phyloP scores from a whole-genome alignment of 140 eudicot species.

The Flaveria floridana region DNA sequence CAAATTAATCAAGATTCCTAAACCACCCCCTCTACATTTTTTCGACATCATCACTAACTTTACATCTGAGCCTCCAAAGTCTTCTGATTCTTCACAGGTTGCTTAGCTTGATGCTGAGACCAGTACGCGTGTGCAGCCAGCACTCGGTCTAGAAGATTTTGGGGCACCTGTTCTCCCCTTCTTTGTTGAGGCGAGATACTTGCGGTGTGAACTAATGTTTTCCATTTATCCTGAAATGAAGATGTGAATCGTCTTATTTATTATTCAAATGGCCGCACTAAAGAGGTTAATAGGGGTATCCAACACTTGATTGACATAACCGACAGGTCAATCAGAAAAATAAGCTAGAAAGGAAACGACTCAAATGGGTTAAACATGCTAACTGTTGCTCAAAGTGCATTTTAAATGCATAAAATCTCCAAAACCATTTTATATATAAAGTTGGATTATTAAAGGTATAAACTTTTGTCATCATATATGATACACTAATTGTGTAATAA shows the following conservation, averaged over 20 bases:
- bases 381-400: neutral
- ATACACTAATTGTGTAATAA: neutral
- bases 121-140: conserved; percentile 86
- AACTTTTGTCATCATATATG: neutral
- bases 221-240: conserved; percentile 86
- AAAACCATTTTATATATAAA: neutral
- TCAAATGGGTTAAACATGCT: neutral
- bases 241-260: neutral
- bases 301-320: neutral
- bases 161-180: conserved; percentile 98
- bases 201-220: conserved; percentile 96
- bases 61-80: conserved; percentile 38
- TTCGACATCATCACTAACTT: conserved; percentile 36
- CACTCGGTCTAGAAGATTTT: conserved; percentile 78
- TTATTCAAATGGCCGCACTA: neutral
- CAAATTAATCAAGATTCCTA: conserved; percentile 32
- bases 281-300: neutral
- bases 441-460: too few species aligned
- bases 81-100: conserved; percentile 32
- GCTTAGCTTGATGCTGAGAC: conserved; percentile 82
- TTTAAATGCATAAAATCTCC: conserved; percentile 2
- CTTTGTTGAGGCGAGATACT: conserved; percentile 94
- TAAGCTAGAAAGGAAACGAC: neutral
- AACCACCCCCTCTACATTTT: conserved; percentile 10
- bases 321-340: neutral